Percentiles rank a stretch among this genome's conserved stretches.
Conservation (phyloP, 2,329 filamentous ascomycete genomes). For the Ascosphaera aggregata region DNA sequence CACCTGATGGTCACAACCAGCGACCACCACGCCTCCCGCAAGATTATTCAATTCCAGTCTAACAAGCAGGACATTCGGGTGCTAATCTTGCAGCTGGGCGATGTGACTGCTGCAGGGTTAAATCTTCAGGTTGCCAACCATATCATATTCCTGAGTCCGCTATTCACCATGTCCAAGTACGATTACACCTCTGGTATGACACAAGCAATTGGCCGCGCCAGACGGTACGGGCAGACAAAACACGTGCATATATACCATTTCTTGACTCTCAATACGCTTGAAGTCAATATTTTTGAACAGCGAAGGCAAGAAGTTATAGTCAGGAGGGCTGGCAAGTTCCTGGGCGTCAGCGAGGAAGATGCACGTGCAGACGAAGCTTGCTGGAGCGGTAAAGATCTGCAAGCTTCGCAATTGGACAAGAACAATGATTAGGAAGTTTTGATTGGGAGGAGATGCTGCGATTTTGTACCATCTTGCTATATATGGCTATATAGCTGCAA, state of each 20-base stretch:
- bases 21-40: constrained; percentile 10
- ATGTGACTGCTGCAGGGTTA: constrained; percentile 34
- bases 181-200: constrained; percentile 34
- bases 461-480: too few species aligned
- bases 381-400: constrained; percentile 12
- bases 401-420: constrained; percentile 9
- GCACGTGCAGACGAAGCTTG: constrained; percentile 6
- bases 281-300: constrained; percentile 21
- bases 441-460: constrained; percentile 5
- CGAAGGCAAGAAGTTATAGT: constrained; percentile 12
- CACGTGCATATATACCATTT: constrained; percentile 34
- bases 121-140: constrained; percentile 42
- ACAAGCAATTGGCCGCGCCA: constrained; percentile 38
- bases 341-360: constrained; percentile 8
- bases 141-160: constrained; percentile 36
- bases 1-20: constrained; percentile 16
- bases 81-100: constrained; percentile 32
- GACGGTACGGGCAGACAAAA: constrained; percentile 33
- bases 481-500: too few species aligned
- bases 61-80: constrained; percentile 20
- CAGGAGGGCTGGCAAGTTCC: constrained; percentile 8
- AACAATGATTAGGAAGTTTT: constrained; percentile 8
- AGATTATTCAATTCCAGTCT: constrained; percentile 20
- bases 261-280: constrained; percentile 19
- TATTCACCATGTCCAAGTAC: constrained; percentile 26